phyloP scores from a whole-genome alignment of 768 basidiomycete genomes.

The Pulveroboletus sp. region DNA sequence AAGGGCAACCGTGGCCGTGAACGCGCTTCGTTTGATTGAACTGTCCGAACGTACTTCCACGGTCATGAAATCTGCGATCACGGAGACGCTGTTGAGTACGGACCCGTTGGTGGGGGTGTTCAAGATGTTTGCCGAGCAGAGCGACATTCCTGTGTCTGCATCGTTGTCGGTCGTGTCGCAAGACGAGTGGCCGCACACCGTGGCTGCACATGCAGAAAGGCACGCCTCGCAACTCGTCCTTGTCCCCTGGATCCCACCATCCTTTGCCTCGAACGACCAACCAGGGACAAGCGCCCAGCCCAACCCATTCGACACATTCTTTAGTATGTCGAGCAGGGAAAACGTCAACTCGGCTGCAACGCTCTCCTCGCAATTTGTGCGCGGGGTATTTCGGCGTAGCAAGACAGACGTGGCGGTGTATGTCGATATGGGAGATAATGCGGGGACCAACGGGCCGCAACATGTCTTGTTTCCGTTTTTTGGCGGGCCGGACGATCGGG shows the following conservation, averaged over 20 bases:
- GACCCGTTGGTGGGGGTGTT: slow-evolving; percentile 75
- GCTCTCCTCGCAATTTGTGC: slow-evolving; percentile 80
- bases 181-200: slow-evolving; percentile 66
- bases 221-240: slow-evolving; percentile 71
- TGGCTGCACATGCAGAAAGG: slow-evolving; percentile 58
- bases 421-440: slow-evolving; percentile 60
- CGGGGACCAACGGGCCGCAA: slow-evolving; percentile 34
- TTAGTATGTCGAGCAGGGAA: slow-evolving; percentile 52
- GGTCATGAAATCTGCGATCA: slow-evolving; percentile 77
- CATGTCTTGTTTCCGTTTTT: slow-evolving; percentile 89
- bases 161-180: slow-evolving; percentile 74
- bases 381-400: slow-evolving; percentile 73
- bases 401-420: slow-evolving; percentile 81
- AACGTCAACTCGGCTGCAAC: slow-evolving; percentile 50
- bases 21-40: slow-evolving; percentile 87
- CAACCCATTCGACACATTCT: slow-evolving; percentile 80
- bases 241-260: slow-evolving; percentile 73
- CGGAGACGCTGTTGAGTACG: slow-evolving; percentile 62
- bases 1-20: slow-evolving; percentile 44
- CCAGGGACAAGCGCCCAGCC: slow-evolving; percentile 30
- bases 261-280: slow-evolving; percentile 29
- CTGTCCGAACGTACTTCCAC: slow-evolving; percentile 86
- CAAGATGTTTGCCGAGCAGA: slow-evolving; percentile 74
- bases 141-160: slow-evolving; percentile 61
- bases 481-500: slow-evolving; percentile 91